Conservation (phyloP, 805 yeast species). For the Lipomyces yamanashiensis region DNA sequence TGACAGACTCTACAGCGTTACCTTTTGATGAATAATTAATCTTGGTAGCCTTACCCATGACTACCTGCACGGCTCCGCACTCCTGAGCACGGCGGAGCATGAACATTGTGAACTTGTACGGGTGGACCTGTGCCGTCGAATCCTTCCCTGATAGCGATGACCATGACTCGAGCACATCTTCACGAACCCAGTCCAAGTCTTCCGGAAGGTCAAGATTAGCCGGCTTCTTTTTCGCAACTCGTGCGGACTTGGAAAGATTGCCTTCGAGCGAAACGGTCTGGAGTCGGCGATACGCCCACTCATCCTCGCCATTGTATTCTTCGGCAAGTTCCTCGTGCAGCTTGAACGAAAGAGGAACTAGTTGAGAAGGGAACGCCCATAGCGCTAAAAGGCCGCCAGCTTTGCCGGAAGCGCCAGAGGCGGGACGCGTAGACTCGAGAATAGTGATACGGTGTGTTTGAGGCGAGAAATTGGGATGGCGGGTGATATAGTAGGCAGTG, state of each 20-base stretch:
- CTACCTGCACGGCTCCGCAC: constrained; percentile 78
- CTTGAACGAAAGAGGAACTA: constrained; percentile 84
- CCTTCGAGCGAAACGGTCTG: constrained; percentile 89
- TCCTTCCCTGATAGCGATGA: constrained; percentile 80
- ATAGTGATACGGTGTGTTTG: constrained; percentile 78
- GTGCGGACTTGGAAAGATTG: constrained; percentile 53
- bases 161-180: constrained; percentile 69
- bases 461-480: constrained; percentile 79
- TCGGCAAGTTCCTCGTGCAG: constrained; percentile 83
- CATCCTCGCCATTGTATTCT: constrained; percentile 76
- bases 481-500: constrained; percentile 85
- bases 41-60: constrained; percentile 81
- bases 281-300: constrained; percentile 92
- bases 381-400: constrained; percentile 95
- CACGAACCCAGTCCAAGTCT: constrained; percentile 77
- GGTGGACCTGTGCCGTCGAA: constrained; percentile 96
- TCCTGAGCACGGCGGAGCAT: constrained; percentile 79
- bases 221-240: constrained; percentile 20
- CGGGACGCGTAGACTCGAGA: constrained; percentile 87
- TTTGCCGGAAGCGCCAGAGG: constrained; percentile 96
- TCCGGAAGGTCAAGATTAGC: constrained; percentile 51
- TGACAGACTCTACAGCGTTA: constrained; percentile 56
- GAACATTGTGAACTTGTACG: constrained; percentile 88
- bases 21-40: constrained; percentile 67
- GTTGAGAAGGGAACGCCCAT: constrained; percentile 96